Base-by-base conservation (phyloP, 371 early-diverging fungal species). In the Cokeromyces recurvatus region DNA sequence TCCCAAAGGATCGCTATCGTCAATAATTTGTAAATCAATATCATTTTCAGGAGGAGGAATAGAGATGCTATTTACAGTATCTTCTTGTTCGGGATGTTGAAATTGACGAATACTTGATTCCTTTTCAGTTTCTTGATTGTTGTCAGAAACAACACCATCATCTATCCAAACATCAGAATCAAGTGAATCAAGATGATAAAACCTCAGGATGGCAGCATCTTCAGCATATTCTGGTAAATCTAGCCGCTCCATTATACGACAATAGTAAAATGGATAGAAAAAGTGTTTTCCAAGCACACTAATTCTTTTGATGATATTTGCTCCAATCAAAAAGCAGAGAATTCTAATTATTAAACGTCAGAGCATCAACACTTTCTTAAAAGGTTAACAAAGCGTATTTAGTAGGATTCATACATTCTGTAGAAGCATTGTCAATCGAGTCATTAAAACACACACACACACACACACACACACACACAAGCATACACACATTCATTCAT, bases 211-310 rank as follows among this genome's bases (percentile, higher is more conserved):
- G 29, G 74, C 74, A 12, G 74, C 74, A 57, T 74, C 74, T 56
- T 74, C 74, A n/a, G 68, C 74, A 46, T 68, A 74, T 40, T 74
- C 74, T 32, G 64, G 73, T 43, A 62, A 34, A 32, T 59, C 55
- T 7, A 38, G 16, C 4, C 55, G 39, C 32, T 53, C 53, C 59
- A 59, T 58, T 29, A n/a, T n/a, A n/a, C n/a, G n/a, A n/a, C n/a
- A n/a, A n/a, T n/a, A n/a, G n/a, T n/a, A n/a, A n/a, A n/a, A n/a
- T n/a, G n/a, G n/a, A n/a, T n/a, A n/a, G n/a, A n/a, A n/a, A n/a
- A n/a, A n/a, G n/a, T n/a, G n/a, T n/a, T n/a, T n/a, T n/a, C n/a
- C n/a, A n/a, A n/a, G n/a, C n/a, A n/a, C n/a, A n/a, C n/a, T n/a
- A n/a, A n/a, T n/a, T n/a, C n/a, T n/a, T n/a, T n/a, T n/a, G n/a